Base-by-base conservation (phyloP, 768 basidiomycete species). In the Pleurotus ostreatus region DNA sequence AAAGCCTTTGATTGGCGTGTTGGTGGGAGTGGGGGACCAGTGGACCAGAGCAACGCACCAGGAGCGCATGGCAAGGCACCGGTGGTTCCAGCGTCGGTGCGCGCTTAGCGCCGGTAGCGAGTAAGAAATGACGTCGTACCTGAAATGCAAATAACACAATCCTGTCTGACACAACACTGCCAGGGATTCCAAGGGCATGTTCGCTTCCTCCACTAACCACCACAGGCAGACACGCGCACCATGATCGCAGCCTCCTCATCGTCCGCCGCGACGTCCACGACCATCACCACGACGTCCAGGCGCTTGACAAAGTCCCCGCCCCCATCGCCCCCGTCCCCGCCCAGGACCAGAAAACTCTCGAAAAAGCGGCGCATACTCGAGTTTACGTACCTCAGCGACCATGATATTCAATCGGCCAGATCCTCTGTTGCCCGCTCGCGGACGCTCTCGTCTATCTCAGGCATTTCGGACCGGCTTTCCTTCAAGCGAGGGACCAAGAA, bases 141-240 rank as follows among this genome's bases (percentile, higher is more conserved):
- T 4, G 78, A 68, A 59, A 70, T 82, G 5, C 81, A 71, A 25
- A 89, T 89, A 57, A 85, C 84, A 59, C 78, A 86, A 43, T 87
- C 74, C 4, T 86, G 75, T 3, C 88, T 85, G 43, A 75, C 60
- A 1, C 89, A 90, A 43, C 91, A 34, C 30, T 34, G 30, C 30
- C 30, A 34, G 30, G 30, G 30, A 34, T 34, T 34, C 30, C 30
- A 25, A 25, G 23, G 23, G 23, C 23, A 34, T 34, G 30, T 34
- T 34, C 30, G 30, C 30, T 34, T 34, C 30, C 9, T 34, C 9
- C 8, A 34, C 30, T 34, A 11, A 34, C 30, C 30, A 34, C 30
- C 8, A 34, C 30, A 34, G 30, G 20, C 20, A 20, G 30, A 11
- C 30, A 11, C 8, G 30, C 30, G 9, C 8, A 34, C 11, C 9